These are phyloP conservation scores for Backusella morwellensis DNA, from an alignment of 192 early-diverging fungal genomes.

Conservation along the genomic window DNA sequence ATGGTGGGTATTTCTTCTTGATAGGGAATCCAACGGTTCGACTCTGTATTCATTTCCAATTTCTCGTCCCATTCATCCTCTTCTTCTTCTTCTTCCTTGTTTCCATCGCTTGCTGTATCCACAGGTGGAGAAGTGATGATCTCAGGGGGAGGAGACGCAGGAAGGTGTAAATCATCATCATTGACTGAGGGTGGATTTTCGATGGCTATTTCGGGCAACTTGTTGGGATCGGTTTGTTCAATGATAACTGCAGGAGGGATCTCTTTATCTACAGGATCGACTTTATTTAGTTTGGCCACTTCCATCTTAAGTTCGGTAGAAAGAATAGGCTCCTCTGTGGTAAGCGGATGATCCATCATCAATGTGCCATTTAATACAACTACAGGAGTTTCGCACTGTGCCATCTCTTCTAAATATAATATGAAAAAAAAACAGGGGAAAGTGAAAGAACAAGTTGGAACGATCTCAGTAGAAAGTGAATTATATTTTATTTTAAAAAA, in stretches of 20 bases:
- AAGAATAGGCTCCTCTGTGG: slow-evolving; percentile 17
- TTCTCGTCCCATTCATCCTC: not conserved
- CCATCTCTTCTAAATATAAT: not conserved
- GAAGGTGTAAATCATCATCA: not conserved
- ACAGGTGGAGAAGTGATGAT: not conserved
- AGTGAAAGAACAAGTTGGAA: not conserved
- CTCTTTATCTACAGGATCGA: not conserved
- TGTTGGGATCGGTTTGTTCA: slow-evolving; percentile 10
- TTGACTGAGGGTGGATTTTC: not conserved
- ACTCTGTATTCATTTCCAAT: slow-evolving; percentile 19
- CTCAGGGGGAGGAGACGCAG: not conserved
- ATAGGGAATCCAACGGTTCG: slow-evolving; percentile 15
- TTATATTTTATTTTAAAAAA: not conserved
- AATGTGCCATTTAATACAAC: not conserved
- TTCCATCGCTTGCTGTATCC: not conserved
- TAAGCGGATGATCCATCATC: slow-evolving; percentile 13
- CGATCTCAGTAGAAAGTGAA: not conserved
- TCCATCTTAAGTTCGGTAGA: not conserved
- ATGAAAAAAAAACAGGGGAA: not conserved
- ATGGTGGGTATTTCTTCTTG: not conserved
- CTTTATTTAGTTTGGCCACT: not conserved
- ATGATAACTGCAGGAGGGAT: slow-evolving; percentile 6
- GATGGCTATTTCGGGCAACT: not conserved
- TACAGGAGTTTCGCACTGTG: not conserved
- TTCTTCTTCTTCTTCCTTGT: not conserved